Evolutionary conservation across 345 rosid species (phyloP).

Genomic region (Salix brachista): DNA sequence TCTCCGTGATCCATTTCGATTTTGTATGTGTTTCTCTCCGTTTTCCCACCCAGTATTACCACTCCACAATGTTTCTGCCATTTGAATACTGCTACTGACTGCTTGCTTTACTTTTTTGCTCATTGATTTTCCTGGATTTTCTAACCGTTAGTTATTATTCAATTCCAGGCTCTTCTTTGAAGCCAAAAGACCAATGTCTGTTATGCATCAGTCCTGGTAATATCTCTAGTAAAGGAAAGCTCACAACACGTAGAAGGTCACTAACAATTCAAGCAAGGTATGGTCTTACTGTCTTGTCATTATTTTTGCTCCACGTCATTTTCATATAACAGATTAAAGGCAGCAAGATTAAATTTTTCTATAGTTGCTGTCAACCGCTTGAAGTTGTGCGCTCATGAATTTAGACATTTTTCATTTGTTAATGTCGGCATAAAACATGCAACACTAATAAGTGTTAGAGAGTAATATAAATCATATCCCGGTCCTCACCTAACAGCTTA

Average conservation of each 20-base stretch:
- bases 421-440: neutral
- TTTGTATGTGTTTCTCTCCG: neutral
- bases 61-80: neutral
- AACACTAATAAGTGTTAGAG: too few species aligned
- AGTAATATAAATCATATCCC: too few species aligned
- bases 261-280: slow-evolving; percentile 27
- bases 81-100: neutral
- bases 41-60: neutral
- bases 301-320: neutral
- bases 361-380: neutral
- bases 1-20: neutral
- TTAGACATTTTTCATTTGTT: neutral
- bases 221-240: slow-evolving; percentile 4
- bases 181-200: slow-evolving; percentile 11
- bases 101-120: neutral
- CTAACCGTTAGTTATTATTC: neutral
- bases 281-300: neutral
- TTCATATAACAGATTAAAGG: neutral
- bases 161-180: slow-evolving; percentile 24
- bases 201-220: neutral
- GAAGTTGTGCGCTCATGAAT: neutral
- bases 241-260: neutral
- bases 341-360: neutral
- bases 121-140: neutral
- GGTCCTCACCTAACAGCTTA: too few species aligned